Percentiles rank a stretch among this genome's conserved stretches.
Conservation (phyloP, 1,139 yeast species). For the Yamadazyma triangularis region DNA sequence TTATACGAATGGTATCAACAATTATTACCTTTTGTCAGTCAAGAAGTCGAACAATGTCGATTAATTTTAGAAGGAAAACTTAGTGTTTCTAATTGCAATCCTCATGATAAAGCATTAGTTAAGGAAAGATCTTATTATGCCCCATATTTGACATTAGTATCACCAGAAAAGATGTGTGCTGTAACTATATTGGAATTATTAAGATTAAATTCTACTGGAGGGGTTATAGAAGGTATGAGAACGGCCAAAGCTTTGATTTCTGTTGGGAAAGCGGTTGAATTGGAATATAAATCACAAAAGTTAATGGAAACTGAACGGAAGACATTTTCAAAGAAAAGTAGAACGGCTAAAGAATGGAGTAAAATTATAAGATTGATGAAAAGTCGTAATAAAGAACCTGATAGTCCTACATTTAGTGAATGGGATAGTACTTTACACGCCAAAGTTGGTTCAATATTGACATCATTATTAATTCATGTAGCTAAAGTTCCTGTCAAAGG, state of each 20-base stretch:
- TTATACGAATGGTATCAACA: conserved; percentile 76
- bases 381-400: conserved; percentile 10
- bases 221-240: conserved; percentile 78
- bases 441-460: conserved; percentile 76
- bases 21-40: conserved; percentile 63
- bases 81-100: conserved; percentile 13
- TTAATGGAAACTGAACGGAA: conserved; percentile 55
- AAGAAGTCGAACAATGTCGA: conserved; percentile 54
- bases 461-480: conserved; percentile 71
- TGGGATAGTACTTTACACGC: conserved; percentile 60
- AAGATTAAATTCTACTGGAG: conserved; percentile 71
- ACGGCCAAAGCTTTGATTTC: conserved; percentile 77
- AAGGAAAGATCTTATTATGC: conserved; percentile 65
- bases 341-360: conserved; percentile 39
- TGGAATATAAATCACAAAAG: conserved; percentile 72
- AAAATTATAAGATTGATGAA: conserved; percentile 31
- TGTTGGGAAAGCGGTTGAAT: conserved; percentile 81
- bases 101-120: conserved; percentile 30
- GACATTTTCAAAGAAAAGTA: conserved; percentile 32
- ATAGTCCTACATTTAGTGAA: conserved; percentile 17
- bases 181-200: conserved; percentile 79
- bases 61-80: conserved; percentile 24
- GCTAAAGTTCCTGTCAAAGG: conserved; percentile 80
- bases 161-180: conserved; percentile 78
- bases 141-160: conserved; percentile 68